Percentiles rank a stretch among this genome's conserved stretches.
Conservation (phyloP, 495 filamentous ascomycete genomes). For the Penicillium bovifimosum region DNA sequence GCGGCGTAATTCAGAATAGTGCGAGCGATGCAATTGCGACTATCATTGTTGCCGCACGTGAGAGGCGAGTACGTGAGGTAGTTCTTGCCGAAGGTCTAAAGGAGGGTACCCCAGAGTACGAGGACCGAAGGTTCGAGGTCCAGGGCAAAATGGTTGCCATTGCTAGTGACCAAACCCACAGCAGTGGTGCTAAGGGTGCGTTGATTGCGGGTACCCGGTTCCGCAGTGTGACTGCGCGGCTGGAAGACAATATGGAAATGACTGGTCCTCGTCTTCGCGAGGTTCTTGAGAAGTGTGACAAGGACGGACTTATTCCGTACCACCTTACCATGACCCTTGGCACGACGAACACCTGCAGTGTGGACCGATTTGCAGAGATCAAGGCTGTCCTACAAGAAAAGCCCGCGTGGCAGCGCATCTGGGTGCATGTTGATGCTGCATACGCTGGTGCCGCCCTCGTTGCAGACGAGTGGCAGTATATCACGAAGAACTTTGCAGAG, state of each 20-base stretch:
- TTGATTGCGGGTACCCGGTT: constrained; percentile 79
- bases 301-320: constrained; percentile 72
- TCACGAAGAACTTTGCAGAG: constrained; percentile 53
- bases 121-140: constrained; percentile 57
- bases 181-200: constrained; percentile 79
- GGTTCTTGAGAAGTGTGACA: constrained; percentile 55
- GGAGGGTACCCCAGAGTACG: constrained; percentile 39
- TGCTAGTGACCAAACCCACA: constrained; percentile 74
- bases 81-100: constrained; percentile 45
- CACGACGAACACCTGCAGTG: constrained; percentile 80
- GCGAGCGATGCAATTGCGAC: constrained; percentile 86
- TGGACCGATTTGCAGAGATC: constrained; percentile 75
- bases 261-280: constrained; percentile 57
- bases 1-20: constrained; percentile 92
- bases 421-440: constrained; percentile 96
- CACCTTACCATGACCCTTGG: constrained; percentile 83
- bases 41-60: constrained; percentile 82
- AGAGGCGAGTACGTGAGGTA: constrained; percentile 60
- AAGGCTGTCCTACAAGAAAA: constrained; percentile 56
- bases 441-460: constrained; percentile 86
- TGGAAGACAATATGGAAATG: constrained; percentile 62
- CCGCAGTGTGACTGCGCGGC: constrained; percentile 55
- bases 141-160: constrained; percentile 73
- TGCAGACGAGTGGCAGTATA: constrained; percentile 71
- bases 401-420: constrained; percentile 55